Base-by-base conservation (phyloP, 805 yeast species). In the Saturnispora zaruensis region DNA sequence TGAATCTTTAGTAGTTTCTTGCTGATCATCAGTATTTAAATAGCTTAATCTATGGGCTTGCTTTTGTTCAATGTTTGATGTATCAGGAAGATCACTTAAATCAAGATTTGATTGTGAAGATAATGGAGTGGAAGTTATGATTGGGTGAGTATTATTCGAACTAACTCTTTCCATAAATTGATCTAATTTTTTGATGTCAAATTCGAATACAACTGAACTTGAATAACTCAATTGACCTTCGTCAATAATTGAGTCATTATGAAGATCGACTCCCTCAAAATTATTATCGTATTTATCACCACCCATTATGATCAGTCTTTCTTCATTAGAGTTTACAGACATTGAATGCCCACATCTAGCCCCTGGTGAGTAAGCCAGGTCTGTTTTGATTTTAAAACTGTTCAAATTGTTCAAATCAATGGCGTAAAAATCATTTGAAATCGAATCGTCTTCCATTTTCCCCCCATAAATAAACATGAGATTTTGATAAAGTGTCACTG, bases 341-440 rank as follows among this genome's bases (percentile, higher is more conserved):
- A 91, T 70, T 6, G 96, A 80, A 66, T 93, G 99, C 8, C 98
- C 98, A 54, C 91, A 86, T 58, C 97, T 78, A 13, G 93, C 80
- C 42, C 90, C 86, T 1, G 96, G 95, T 36, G 74, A 71, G 40
- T 68, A 66, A 7, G 63, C 74, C 57, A 65, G 75, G 64, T 69
- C 66, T 40, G 70, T 69, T 57, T 70, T 72, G 2, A 70, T 60
- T 34, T 65, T 64, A 60, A 78, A 81, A 93, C 96, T 89, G 44
- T 79, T 78, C 44, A 76, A 73, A 21, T 85, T 76, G 47, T 78
- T 74, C 57, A 93, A 71, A 62, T 88, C 88, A 57, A 93, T 77
- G n/a, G 89, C 82, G 60, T 78, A 79, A 47, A 89, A 74, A 32
- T 79, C 76, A 58, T 77, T 76, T 51, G 83, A 73, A 48, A 87